Evolutionary conservation across 495 filamentous ascomycete genomes (phyloP), one percentile per base, ranked within the genome.

Genomic region (Aspergillus saccharolyticus): DNA sequence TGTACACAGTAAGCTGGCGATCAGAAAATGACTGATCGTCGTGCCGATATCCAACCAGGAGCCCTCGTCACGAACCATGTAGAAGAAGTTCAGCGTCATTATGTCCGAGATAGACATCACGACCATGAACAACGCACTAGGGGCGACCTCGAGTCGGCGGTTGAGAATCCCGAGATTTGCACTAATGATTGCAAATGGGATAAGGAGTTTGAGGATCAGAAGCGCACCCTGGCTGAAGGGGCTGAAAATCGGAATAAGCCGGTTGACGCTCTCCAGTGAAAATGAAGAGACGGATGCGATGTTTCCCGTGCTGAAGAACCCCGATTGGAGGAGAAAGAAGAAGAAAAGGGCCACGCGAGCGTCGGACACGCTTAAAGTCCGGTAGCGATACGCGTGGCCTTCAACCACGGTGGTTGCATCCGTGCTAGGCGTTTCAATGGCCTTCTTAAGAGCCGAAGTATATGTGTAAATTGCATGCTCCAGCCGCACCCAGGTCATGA

Each of bases 21-120:
- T 97, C 57, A 83, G 83, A 70, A 97, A 99, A 63, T 96, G 90
- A 63, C 83, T 94, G 58, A 99, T 99, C 1, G 88, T 96, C 30
- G 89, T 93, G 48, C 95, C 95, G 65, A 97, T 99, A 64, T 99
- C 95, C 52, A 99, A 74, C 95, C 95, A 99, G 39, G 85, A 90
- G 0, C 95, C 94, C 68, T 97, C 91, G 67, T 99, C 95, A 54
- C 85, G 85, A 7, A 99, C 95, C 67, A 96, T 86, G 81, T 87
- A 99, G 72, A 99, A 99, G 79, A 99, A 99, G 70, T 94, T 91
- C 54, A 99, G 78, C 4, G 95, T 97, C 64, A 97, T 78, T 46
- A 96, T 84, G 70, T 99, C 95, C 51, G 89, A 89, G 48, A 96
- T 82, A 16, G 90, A 86, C 85, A 96, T 96, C 44, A 95, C 90